Base-by-base conservation (phyloP, 345 rosid species). In the Anastatica hierochuntica region DNA sequence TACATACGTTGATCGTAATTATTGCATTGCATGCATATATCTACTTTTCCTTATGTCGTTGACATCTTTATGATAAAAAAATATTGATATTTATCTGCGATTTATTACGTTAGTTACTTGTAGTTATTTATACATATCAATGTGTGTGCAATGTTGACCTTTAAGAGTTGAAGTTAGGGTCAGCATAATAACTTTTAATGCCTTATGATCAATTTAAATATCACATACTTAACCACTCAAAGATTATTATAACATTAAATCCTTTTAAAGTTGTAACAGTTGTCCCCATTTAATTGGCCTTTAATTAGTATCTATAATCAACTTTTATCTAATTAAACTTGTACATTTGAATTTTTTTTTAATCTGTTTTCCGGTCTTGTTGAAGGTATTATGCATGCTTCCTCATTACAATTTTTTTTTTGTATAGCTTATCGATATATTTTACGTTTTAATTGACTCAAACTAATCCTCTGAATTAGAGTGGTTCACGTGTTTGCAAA, bases 341-440 rank as follows among this genome's bases (percentile, higher is more conserved):
- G n/a, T n/a, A n/a, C n/a, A n/a, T n/a, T n/a, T n/a, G n/a, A n/a
- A n/a, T n/a, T n/a, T n/a, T n/a, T n/a, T n/a, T n/a, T n/a, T n/a
- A n/a, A 21, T 21, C 2, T 21, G 3, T 21, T 21, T 51, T 43
- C 9, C 34, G 35, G 48, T 27, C 54, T 63, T 41, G 50, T 56
- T 40, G 62, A 56, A 48, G 63, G 57, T 12, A 48, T 23, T 44
- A 48, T 48, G 63, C 52, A 49, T 56, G 63, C 17, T 53, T 62
- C 29, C 21, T 27, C 31, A 8, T 50, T 42, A 31, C 53, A 52
- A 42, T 42, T 43, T 41, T 26, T 43, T 21, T 21, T 21, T 21
- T 21, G 2, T 21, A 21, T n/a, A n/a, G n/a, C n/a, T n/a, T n/a
- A n/a, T n/a, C n/a, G n/a, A n/a, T n/a, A n/a, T n/a, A n/a, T n/a